phyloP scores from a whole-genome alignment of 345 rosid species.

The Jatropha curcas region DNA sequence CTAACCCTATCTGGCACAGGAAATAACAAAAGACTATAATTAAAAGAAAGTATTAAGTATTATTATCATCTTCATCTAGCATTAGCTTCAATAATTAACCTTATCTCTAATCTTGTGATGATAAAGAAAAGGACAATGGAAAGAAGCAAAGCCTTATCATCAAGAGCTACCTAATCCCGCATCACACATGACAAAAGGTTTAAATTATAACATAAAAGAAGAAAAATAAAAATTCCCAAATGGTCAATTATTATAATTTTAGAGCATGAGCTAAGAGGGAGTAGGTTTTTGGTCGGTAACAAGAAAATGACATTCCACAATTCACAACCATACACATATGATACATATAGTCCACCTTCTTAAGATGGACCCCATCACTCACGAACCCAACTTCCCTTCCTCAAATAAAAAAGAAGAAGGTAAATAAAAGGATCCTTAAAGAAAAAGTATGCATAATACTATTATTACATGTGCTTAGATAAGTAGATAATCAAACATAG shows the following conservation, averaged over 20 bases:
- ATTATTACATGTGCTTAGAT: background rate
- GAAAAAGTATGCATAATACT: background rate
- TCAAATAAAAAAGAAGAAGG: background rate
- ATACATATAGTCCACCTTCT: background rate
- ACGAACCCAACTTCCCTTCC: background rate
- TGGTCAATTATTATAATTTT: background rate
- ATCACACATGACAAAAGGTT: background rate
- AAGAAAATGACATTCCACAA: conserved; percentile 15
- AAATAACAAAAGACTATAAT: no score
- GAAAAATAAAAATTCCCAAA: background rate
- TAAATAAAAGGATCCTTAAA: background rate
- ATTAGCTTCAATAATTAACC: background rate
- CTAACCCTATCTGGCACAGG: no score
- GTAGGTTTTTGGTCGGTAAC: background rate
- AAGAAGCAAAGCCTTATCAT: background rate
- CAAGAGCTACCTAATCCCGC: background rate
- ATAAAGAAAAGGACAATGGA: background rate
- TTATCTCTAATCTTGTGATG: background rate
- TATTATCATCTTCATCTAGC: background rate
- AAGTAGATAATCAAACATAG: background rate
- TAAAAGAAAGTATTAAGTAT: no score
- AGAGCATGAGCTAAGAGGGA: background rate
- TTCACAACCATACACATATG: background rate
- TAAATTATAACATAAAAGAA: background rate
- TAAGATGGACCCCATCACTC: conserved; percentile 1